These are phyloP conservation scores for Amoebophrya sp. DNA, from an alignment of 169 alveolate genomes.

Conservation along the genomic window DNA sequence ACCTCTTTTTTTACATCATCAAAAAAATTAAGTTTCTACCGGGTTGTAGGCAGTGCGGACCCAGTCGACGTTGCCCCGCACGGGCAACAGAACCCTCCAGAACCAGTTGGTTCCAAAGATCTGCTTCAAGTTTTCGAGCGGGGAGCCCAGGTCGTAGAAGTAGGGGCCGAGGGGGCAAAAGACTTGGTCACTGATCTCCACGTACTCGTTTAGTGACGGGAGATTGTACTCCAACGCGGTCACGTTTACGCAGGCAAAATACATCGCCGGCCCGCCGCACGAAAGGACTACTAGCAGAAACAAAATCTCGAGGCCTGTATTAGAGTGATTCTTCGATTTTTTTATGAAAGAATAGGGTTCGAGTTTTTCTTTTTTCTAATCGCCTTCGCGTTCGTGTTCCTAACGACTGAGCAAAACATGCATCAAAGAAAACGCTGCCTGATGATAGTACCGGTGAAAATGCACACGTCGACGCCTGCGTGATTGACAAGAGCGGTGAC, in stretches of 20 bases:
- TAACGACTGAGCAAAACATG: no score
- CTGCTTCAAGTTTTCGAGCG: neutral
- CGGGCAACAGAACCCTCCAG: neutral
- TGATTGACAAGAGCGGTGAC: no score
- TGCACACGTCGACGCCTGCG: neutral
- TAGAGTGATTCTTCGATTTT: no score
- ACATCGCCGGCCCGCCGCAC: neutral
- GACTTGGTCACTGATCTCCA: neutral
- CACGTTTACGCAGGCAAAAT: neutral
- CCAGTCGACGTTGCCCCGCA: neutral
- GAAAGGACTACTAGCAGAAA: neutral
- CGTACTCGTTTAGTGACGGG: neutral
- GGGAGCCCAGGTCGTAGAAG: neutral
- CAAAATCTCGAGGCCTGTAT: neutral
- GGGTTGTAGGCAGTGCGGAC: neutral
- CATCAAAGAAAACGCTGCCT: neutral
- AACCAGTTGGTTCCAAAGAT: neutral
- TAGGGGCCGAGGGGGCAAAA: neutral
- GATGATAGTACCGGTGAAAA: neutral
- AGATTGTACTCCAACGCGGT: slow-evolving; percentile 6
- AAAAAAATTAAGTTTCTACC: neutral
- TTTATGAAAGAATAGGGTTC: no score
- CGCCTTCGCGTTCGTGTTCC: no score
- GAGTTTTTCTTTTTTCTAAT: no score
- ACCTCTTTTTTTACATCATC: no score